phyloP scores from a whole-genome alignment of 768 basidiomycete species.

The Boletus vinaceobasis region DNA sequence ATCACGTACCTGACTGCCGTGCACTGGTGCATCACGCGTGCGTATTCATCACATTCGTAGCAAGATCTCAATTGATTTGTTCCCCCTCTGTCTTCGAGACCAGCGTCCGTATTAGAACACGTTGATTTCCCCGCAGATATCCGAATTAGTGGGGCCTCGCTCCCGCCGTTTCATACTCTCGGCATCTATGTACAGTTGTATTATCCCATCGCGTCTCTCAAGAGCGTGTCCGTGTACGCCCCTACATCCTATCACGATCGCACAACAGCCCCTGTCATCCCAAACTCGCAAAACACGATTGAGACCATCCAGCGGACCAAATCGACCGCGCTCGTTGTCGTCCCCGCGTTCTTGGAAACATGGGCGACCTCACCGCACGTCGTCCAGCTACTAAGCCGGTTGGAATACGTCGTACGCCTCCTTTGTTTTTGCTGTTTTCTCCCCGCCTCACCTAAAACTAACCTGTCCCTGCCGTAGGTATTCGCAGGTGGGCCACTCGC shows the following conservation, averaged over 20 bases:
- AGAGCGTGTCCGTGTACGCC: conserved; percentile 13
- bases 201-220: conserved; percentile 11
- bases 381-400: conserved; percentile 14
- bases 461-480: conserved; percentile 11
- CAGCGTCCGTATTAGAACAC: conserved; percentile 10
- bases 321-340: conserved; percentile 10
- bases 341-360: conserved; percentile 25
- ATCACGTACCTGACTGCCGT: conserved; percentile 29
- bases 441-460: background rate
- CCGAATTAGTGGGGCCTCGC: conserved; percentile 6
- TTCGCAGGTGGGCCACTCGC: conserved; percentile 39
- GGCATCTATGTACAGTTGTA: conserved; percentile 19
- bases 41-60: conserved; percentile 1
- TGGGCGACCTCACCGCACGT: conserved; percentile 18
- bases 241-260: conserved; percentile 18
- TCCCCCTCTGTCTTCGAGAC: background rate
- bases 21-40: conserved; percentile 38
- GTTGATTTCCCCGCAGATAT: conserved; percentile 2
- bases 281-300: conserved; percentile 21
- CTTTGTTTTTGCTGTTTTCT: background rate
- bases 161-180: conserved; percentile 23
- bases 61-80: background rate
- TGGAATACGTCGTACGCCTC: conserved; percentile 21
- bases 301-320: conserved; percentile 15
- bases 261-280: conserved; percentile 15